Base-by-base conservation (phyloP, 169 alveolate species). In the Plasmodium billcollinsi region DNA sequence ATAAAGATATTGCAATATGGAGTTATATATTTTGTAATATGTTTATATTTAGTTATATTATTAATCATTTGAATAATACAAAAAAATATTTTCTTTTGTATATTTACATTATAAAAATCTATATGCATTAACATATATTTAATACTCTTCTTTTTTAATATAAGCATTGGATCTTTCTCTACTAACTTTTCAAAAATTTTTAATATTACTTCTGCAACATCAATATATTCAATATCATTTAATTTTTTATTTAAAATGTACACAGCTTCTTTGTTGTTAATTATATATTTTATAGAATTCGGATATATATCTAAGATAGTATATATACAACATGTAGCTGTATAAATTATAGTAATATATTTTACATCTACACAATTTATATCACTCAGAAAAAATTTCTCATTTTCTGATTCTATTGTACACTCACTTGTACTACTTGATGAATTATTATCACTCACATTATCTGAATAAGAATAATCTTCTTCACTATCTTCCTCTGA, bases 91-190 rank as follows among this genome's bases (percentile, higher is more conserved):
- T 86, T 86, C 52, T 86, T 86, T 50, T 86, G 92, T 8, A 86
- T 86, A 73, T 86, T 86, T 2, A 86, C 85, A 58, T 86, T 86
- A 21, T 86, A 86, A 71, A 86, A 86, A 50, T 86, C 92, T 20
- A 86, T 86, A 86, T 86, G 88, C 92, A 86, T 86, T 52, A 86
- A 72, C 92, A 86, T 86, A 58, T 86, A 86, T 18, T 86, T 86
- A 71, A 86, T 86, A 54, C 92, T 86, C 33, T 86, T 70, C 15
- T 86, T 86, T 62, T 86, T 86, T 66, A 86, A 86, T 62, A 86
- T 71, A 86, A 86, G 76, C 86, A 71, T 71, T 47, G 92, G 92
- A 86, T 86, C 70, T 50, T 86, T 86, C 63, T 86, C 88, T 33
- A 86, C 92, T 61, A 86, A 62, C 20, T 86, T 86, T 71, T 86